These are phyloP conservation scores for Candida nanaspora DNA, from an alignment of 805 yeast species.

Conservation along the genomic window DNA sequence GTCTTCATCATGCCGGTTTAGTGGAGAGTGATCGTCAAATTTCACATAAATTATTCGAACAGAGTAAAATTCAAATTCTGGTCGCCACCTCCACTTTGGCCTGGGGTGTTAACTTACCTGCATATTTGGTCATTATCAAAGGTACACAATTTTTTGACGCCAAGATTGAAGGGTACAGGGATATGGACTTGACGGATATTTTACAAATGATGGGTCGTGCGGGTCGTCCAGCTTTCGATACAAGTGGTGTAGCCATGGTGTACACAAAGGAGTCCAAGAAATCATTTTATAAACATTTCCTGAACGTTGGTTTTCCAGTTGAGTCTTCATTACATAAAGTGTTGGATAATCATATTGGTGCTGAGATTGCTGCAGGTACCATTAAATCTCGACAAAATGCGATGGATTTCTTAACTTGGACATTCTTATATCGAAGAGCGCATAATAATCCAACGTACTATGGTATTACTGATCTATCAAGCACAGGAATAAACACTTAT, in stretches of 20 bases:
- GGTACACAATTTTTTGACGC: conserved; percentile 66
- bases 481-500: conserved; percentile 50
- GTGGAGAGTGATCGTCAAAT: conserved; percentile 67
- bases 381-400: conserved; percentile 61
- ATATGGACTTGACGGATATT: conserved; percentile 79
- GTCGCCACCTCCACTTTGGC: conserved; percentile 81
- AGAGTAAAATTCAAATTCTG: conserved; percentile 61
- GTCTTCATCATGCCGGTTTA: conserved; percentile 76
- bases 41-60: conserved; percentile 63
- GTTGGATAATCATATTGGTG: conserved; percentile 75
- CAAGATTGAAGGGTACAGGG: conserved; percentile 61
- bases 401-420: conserved; percentile 69
- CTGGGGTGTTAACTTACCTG: conserved; percentile 83
- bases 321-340: conserved; percentile 74
- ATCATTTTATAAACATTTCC: conserved; percentile 67
- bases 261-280: conserved; percentile 72
- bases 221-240: conserved; percentile 76
- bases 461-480: conserved; percentile 55
- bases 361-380: conserved; percentile 69
- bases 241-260: conserved; percentile 70
- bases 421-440: conserved; percentile 65
- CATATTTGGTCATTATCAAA: conserved; percentile 69
- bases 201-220: conserved; percentile 85
- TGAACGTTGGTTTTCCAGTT: conserved; percentile 77
- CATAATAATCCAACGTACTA: conserved; percentile 75